A percentile compares a stretch with the other conserved stretches of the same genome.
These are phyloP conservation scores for Rosa persica DNA, from an alignment of 306 rosid species.

Conservation along the genomic window DNA sequence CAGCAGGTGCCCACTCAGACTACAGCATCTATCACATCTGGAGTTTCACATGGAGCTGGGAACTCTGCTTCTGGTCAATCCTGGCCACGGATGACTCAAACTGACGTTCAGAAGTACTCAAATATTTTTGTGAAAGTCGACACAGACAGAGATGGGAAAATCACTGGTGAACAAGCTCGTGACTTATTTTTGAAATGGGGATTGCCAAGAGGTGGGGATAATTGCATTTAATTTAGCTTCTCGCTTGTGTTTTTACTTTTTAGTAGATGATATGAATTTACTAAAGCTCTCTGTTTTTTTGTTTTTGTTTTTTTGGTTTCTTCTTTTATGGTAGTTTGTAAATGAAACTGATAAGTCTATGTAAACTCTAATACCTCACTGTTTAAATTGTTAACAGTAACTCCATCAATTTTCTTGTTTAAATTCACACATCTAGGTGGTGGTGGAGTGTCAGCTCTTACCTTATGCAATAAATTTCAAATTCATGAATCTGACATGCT, in stretches of 20 bases:
- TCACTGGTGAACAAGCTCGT: conserved; percentile 92
- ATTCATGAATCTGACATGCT: neutral
- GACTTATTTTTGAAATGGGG: conserved; percentile 94
- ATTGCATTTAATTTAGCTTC: neutral
- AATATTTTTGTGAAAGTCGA: conserved; percentile 92
- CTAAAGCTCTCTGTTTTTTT: neutral
- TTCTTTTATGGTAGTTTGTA: neutral
- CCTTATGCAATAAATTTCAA: neutral
- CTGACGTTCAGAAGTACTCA: conserved; percentile 81
- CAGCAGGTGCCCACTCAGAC: conserved; percentile 46
- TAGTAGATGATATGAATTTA: neutral
- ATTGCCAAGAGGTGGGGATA: conserved; percentile 80
- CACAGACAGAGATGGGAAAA: conserved; percentile 93
- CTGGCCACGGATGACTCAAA: conserved; percentile 90
- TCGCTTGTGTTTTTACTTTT: neutral
- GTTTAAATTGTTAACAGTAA: neutral
- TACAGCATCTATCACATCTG: conserved; percentile 38
- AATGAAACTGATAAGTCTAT: neutral
- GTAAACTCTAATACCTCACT: neutral
- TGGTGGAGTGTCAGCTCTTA: neutral
- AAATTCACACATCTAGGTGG: neutral
- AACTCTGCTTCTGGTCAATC: conserved; percentile 61
- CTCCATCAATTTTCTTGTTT: neutral
- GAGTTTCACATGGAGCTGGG: conserved; percentile 44
- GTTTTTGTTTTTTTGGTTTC: neutral